These are phyloP conservation scores for Cladosporium velox DNA, from an alignment of 2,329 filamentous ascomycete genomes.

Conservation along the genomic window DNA sequence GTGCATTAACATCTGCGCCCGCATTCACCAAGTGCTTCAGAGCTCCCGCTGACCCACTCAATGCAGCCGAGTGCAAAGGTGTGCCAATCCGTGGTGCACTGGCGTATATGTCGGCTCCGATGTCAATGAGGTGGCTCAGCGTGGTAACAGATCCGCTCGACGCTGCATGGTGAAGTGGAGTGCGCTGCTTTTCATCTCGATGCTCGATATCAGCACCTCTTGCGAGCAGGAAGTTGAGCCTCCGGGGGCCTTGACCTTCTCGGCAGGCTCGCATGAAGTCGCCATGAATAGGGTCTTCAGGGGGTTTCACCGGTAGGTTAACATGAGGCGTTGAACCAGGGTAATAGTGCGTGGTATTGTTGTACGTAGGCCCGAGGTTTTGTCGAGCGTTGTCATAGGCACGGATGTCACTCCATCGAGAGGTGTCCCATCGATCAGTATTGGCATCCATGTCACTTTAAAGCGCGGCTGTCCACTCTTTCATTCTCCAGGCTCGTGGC, in stretches of 20 bases:
- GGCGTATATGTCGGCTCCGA: not conserved
- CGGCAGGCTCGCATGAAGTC: not conserved
- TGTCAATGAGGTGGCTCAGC: not conserved
- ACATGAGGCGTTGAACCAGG: not conserved
- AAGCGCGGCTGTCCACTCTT: not conserved
- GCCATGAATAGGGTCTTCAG: not conserved
- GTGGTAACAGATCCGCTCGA: not conserved
- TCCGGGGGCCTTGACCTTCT: not conserved
- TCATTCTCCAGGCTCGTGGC: not conserved
- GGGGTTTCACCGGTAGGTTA: not conserved
- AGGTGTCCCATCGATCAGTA: not conserved
- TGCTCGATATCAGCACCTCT: not conserved
- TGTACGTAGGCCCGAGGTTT: not conserved
- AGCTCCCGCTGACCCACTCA: not conserved
- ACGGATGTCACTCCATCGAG: not conserved
- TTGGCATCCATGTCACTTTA: not conserved
- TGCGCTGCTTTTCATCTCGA: not conserved
- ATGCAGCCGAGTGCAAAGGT: not conserved
- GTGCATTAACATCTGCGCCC: not conserved
- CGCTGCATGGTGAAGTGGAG: not conserved
- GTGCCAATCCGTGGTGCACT: not conserved
- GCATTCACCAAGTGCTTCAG: not conserved
- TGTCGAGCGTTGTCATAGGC: not conserved
- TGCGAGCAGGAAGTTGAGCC: not conserved
- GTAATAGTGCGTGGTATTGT: not conserved